Percentiles rank a stretch among this genome's conserved stretches.
Conservation (phyloP, 257 asterid genomes). For the Nicotiana paniculata region DNA sequence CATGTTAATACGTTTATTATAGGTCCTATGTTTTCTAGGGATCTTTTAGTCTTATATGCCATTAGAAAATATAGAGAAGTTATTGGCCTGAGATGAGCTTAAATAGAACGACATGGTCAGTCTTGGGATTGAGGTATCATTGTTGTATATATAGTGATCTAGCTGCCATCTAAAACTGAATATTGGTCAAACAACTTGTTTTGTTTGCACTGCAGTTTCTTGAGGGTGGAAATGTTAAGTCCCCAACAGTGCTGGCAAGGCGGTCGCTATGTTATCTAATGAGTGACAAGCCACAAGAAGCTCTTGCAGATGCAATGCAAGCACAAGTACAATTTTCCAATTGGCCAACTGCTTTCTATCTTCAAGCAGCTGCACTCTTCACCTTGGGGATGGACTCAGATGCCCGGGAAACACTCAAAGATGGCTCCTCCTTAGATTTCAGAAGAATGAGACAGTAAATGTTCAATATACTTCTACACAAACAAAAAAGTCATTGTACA, state of each 20-base stretch:
- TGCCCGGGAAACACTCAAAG: constrained; percentile 34
- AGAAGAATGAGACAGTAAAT: constrained; percentile 16
- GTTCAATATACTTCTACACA: neutral
- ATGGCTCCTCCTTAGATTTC: constrained; percentile 32
- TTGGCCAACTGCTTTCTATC: constrained; percentile 42
- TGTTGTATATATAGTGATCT: neutral
- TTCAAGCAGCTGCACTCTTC: constrained; percentile 44
- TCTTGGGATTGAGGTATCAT: neutral
- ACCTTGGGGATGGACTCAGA: constrained; percentile 41
- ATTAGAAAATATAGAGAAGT: neutral
- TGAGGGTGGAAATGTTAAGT: constrained; percentile 29
- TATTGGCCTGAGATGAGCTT: no score
- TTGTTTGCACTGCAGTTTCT: constrained; percentile 27
- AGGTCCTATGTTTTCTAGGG: no score
- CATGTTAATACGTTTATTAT: no score
- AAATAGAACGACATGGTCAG: no score
- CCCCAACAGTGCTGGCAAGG: constrained; percentile 44
- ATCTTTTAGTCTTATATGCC: neutral
- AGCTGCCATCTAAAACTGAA: neutral
- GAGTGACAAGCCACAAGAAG: constrained; percentile 33
- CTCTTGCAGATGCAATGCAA: constrained; percentile 50
- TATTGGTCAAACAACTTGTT: neutral
- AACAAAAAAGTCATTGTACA: constrained; percentile 1
- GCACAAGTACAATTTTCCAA: constrained; percentile 40
- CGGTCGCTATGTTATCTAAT: constrained; percentile 40